A percentile compares a stretch with the other conserved stretches of the same genome.
These are phyloP conservation scores for Abortiporus biennis DNA, from an alignment of 1,284 basidiomycete genomes.

Conservation along the genomic window DNA sequence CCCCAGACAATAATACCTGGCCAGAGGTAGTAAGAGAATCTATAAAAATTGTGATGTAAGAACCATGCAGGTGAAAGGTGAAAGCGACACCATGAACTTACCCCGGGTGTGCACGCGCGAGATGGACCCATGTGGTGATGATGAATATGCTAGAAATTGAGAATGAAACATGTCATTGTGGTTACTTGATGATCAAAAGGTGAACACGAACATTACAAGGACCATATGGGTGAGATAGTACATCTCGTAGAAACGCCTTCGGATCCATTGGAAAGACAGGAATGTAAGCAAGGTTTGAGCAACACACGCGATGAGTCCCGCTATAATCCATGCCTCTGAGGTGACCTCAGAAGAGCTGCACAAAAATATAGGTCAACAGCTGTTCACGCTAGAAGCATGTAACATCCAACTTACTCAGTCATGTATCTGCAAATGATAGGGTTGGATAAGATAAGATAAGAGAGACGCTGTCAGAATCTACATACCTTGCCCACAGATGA, in stretches of 20 bases:
- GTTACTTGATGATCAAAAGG: too few species aligned
- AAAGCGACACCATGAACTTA: constrained; percentile 8
- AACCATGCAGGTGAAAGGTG: not conserved
- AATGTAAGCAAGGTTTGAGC: not conserved
- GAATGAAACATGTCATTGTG: too few species aligned
- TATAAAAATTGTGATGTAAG: constrained; percentile 2
- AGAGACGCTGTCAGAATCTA: not conserved
- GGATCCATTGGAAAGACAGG: constrained; percentile 25
- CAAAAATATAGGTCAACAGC: not conserved
- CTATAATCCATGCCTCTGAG: constrained; percentile 2
- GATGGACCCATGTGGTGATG: not conserved
- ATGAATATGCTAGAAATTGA: not conserved
- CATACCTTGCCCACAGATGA: constrained; percentile 21
- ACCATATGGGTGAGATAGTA: constrained; percentile 37
- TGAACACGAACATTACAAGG: constrained; percentile 26
- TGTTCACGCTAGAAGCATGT: too few species aligned
- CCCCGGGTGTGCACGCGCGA: constrained; percentile 14
- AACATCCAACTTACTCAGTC: too few species aligned
- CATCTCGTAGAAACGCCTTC: constrained; percentile 33
- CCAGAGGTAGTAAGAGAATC: constrained; percentile 21
- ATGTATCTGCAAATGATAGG: too few species aligned
- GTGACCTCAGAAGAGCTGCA: not conserved
- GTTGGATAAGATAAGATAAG: too few species aligned
- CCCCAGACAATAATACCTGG: constrained; percentile 38
- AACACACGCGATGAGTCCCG: constrained; percentile 1